phyloP scores from a whole-genome alignment of 352 stramenopile genomes.

The Sclerospora graminicola region DNA sequence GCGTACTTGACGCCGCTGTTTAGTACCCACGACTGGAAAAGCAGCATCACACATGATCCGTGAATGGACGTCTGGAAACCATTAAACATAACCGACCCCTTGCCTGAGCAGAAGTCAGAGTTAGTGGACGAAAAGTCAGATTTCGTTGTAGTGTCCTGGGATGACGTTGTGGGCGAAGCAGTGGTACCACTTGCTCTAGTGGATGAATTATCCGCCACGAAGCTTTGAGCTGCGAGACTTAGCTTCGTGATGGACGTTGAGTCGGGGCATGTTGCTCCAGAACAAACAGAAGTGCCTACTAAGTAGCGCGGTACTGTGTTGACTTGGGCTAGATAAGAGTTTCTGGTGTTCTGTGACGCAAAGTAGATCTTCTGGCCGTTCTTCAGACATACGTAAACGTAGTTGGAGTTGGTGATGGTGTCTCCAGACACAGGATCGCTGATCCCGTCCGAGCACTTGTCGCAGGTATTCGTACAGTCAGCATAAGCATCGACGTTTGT shows the following conservation, averaged over 20 bases:
- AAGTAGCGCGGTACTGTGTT: constrained; percentile 37
- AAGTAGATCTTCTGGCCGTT: constrained; percentile 85
- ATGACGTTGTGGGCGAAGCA: constrained; percentile 6
- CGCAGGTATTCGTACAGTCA: constrained; percentile 29
- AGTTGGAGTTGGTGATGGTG: constrained; percentile 42
- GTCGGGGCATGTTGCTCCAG: constrained; percentile 40
- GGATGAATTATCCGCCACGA: constrained; percentile 19
- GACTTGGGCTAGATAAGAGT: constrained; percentile 48
- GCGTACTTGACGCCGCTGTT: constrained; percentile 63
- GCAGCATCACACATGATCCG: constrained; percentile 58
- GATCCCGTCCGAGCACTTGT: constrained; percentile 39
- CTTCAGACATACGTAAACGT: constrained; percentile 55
- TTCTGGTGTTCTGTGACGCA: constrained; percentile 50
- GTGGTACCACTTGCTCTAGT: constrained; percentile 12
- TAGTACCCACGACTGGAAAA: constrained; percentile 76
- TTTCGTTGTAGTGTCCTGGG: constrained; percentile 13
- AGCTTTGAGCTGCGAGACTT: constrained; percentile 32
- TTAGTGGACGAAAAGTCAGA: constrained; percentile 14
- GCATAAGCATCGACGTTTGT: constrained; percentile 28
- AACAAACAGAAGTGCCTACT: constrained; percentile 50
- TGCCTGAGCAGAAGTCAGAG: constrained; percentile 45
- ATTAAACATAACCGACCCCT: constrained; percentile 76
- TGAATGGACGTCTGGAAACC: constrained; percentile 69
- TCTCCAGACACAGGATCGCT: constrained; percentile 58
- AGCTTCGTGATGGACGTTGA: constrained; percentile 44